Evolutionary conservation across 176 grass and related monocot genomes (phyloP), one percentile per base, ranked within the genome.

Genomic region (Poa annua): DNA sequence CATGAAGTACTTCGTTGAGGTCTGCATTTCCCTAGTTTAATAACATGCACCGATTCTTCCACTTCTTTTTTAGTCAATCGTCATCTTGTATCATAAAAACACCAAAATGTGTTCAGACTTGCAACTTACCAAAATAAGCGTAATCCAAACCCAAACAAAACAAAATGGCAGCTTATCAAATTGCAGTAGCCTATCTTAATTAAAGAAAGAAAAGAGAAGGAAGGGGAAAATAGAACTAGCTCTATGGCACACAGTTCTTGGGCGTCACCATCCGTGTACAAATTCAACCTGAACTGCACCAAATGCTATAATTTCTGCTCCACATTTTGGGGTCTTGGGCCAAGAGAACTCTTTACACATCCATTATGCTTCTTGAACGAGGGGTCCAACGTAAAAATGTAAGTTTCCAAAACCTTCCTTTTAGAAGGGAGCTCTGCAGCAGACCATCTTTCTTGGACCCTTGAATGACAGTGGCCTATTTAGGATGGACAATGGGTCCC

Each of bases 361-460:
- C 42, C 42, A 29, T 41, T 59, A 55, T 54, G 29, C 48, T 65
- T 79, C 63, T 79, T 50, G 59, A 79, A 67, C 29, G 17, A 68
- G 78, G 52, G 32, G 20, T 67, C 60, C 29, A 13, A 68, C 64
- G 25, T 22, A 39, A n/a, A 66, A 53, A 38, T 69, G 65, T 39
- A 29, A 79, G 24, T 81, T 41, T 54, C 15, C 32, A 14, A 68
- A 69, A 39, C 45, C 63, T 81, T 29, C 76, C 14, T 64, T 14
- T 66, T 51, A 60, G 41, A 80, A 66, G 77, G 61, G 22, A 57
- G 52, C 32, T 29, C 21, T 5, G 25, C 45, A 49, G 56, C 1
- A 38, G 42, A 17, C 8, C 42, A 83, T 75, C 57, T 38, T 83
- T 38, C 52, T 44, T 75, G 57, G 57, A 84, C 62, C 13, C 60